Evolutionary conservation across 1,139 yeast species (phyloP).

Genomic region (Pichia sp.): DNA sequence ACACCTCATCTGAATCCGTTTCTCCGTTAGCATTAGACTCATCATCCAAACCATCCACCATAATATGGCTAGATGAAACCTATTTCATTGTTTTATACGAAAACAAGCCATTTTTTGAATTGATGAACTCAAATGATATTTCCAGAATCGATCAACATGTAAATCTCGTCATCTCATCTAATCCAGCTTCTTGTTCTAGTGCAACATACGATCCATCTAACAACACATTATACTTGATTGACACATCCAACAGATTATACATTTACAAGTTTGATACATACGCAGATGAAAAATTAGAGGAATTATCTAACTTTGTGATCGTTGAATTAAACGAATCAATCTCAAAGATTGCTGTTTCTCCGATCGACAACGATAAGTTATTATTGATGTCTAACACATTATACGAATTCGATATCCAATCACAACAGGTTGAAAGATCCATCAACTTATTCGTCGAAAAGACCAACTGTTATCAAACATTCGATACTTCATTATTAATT

Average conservation of each 20-base stretch:
- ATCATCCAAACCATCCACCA: conserved; percentile 7
- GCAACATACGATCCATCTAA: conserved; percentile 1
- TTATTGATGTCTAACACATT: conserved; percentile 50
- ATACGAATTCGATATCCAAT: conserved; percentile 45
- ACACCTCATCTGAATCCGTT: conserved; percentile 3
- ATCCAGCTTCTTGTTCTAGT: conserved; percentile 14
- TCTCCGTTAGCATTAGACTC: conserved; percentile 12
- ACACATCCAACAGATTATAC: conserved; percentile 17
- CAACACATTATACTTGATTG: conserved; percentile 12
- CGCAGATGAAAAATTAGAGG: conserved; percentile 7
- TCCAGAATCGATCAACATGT: conserved; percentile 9
- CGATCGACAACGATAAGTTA: conserved; percentile 5
- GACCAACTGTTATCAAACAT: conserved; percentile 16
- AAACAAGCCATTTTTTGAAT: conserved; percentile 17
- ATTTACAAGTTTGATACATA: conserved; percentile 13
- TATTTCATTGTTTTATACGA: conserved; percentile 12
- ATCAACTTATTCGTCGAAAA: conserved; percentile 38
- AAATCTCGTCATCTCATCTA: conserved; percentile 10
- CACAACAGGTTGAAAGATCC: conserved; percentile 37
- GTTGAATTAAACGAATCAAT: conserved; percentile 13
- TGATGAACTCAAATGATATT: conserved; percentile 10
- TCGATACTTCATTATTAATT: conserved; percentile 49
- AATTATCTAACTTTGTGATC: conserved; percentile 9
- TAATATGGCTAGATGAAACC: conserved; percentile 15
- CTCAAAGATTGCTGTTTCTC: conserved; percentile 6